A percentile compares a stretch with the other conserved stretches of the same genome.
These are phyloP conservation scores for Gamarada debralockiae DNA, from an alignment of 495 filamentous ascomycete species.

Conservation along the genomic window DNA sequence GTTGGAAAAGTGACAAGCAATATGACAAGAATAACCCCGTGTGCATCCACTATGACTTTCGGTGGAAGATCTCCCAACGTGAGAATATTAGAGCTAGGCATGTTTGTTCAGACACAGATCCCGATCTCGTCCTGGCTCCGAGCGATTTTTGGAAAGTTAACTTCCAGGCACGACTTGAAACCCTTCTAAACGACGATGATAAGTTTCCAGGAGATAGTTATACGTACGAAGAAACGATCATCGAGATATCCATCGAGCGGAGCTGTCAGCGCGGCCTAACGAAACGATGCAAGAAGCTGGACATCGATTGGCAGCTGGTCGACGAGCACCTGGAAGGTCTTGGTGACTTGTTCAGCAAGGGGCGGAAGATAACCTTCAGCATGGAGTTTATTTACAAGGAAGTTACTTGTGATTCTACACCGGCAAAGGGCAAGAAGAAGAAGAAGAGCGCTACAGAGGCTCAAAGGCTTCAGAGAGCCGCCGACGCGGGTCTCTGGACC, in stretches of 20 bases:
- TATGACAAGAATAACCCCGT: conserved; percentile 20
- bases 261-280: conserved; percentile 12
- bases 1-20: conserved; percentile 15
- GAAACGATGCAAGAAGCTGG: conserved; percentile 17
- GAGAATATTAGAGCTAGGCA: no score
- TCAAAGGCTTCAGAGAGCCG: conserved; percentile 22
- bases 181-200: conserved; percentile 12
- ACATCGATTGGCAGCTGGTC: conserved; percentile 16
- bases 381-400: conserved; percentile 22
- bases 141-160: conserved; percentile 16
- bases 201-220: conserved; percentile 14
- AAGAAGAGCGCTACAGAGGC: conserved; percentile 19
- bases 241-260: conserved; percentile 12
- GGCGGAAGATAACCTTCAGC: conserved; percentile 19
- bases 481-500: conserved; percentile 14
- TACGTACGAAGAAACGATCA: conserved; percentile 19
- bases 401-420: conserved; percentile 16
- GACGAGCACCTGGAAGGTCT: conserved; percentile 20
- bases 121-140: conserved; percentile 17
- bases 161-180: conserved; percentile 14
- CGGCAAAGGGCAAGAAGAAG: conserved; percentile 12
- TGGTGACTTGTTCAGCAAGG: conserved; percentile 16
- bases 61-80: conserved; percentile 16
- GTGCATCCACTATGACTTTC: conserved; percentile 18
- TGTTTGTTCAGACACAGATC: no score